Evolutionary conservation across 495 filamentous ascomycete genomes (phyloP).

Genomic region (Evansstolkia leycettana): DNA sequence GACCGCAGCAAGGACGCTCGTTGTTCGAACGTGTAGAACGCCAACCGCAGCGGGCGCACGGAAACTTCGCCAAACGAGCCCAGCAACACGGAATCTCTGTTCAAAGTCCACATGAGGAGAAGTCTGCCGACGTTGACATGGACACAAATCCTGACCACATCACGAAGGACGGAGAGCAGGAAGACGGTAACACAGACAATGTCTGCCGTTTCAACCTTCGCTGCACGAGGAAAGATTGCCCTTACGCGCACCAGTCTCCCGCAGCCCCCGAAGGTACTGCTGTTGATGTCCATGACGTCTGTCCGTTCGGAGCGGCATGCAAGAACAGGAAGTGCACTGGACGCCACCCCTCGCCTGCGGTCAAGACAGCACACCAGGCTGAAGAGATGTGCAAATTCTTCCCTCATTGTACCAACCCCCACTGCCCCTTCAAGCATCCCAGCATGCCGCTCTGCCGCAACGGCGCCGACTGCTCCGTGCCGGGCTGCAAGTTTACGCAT

Average conservation of each 20-base stretch:
- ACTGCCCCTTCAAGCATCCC: slow-evolving; percentile 80
- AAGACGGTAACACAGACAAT: slow-evolving; percentile 39
- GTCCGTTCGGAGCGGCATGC: slow-evolving; percentile 79
- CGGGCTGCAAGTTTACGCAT: slow-evolving; percentile 86
- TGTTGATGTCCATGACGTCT: slow-evolving; percentile 69
- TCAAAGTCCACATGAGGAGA: slow-evolving; percentile 10
- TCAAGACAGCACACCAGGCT: slow-evolving; percentile 59
- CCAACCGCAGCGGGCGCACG: slow-evolving; percentile 27
- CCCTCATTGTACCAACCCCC: slow-evolving; percentile 80
- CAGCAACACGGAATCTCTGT: slow-evolving; percentile 11
- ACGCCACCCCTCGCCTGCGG: slow-evolving; percentile 83
- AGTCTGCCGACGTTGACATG: slow-evolving; percentile 27
- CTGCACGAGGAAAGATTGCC: slow-evolving; percentile 82
- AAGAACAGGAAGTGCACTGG: slow-evolving; percentile 90
- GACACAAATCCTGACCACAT: slow-evolving; percentile 18
- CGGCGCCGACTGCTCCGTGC: slow-evolving; percentile 75
- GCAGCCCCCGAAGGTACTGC: slow-evolving; percentile 72
- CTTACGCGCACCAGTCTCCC: slow-evolving; percentile 88
- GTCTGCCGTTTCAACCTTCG: slow-evolving; percentile 75
- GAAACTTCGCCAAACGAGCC: slow-evolving; percentile 21
- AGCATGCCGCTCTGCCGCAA: slow-evolving; percentile 77
- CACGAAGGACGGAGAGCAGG: slow-evolving; percentile 25
- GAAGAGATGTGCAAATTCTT: slow-evolving; percentile 90
- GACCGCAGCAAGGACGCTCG: slow-evolving; percentile 45
- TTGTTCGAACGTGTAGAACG: slow-evolving; percentile 68